Evolutionary conservation across 2,329 filamentous ascomycete species (phyloP).

Genomic region (Talaromyces marneffei): DNA sequence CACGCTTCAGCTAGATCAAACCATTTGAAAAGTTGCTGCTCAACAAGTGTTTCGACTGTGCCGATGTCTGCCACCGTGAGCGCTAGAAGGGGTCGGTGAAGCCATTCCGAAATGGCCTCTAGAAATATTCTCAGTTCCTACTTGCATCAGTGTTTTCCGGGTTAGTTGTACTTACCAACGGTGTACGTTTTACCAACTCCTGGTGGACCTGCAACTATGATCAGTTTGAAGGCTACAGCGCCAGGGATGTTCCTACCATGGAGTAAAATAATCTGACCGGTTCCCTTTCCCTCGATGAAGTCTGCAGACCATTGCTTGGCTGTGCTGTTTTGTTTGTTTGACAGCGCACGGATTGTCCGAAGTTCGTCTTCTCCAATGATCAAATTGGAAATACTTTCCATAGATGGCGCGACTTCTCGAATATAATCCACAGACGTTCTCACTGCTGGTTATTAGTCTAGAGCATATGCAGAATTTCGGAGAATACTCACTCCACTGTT

Average conservation of each 20-base stretch:
- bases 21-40: background rate
- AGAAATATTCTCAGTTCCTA: background rate
- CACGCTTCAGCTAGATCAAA: conserved; percentile 1
- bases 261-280: conserved; percentile 2
- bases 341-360: background rate
- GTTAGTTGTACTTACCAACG: background rate
- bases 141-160: background rate
- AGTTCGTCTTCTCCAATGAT: background rate
- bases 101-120: conserved; percentile 2
- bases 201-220: background rate
- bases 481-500: conserved; percentile 1
- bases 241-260: background rate
- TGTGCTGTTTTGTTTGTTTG: conserved; percentile 1
- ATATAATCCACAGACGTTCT: background rate
- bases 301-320: background rate
- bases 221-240: background rate
- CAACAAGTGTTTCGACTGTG: background rate
- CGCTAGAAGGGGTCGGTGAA: background rate
- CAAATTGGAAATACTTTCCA: background rate
- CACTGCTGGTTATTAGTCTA: background rate
- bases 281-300: conserved; percentile 2
- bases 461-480: background rate
- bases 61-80: conserved; percentile 3
- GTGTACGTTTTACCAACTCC: conserved; percentile 1
- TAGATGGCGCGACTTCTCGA: background rate